Evolutionary conservation across 805 yeast genomes (phyloP).

Genomic region (Ogataea pilisensis): DNA sequence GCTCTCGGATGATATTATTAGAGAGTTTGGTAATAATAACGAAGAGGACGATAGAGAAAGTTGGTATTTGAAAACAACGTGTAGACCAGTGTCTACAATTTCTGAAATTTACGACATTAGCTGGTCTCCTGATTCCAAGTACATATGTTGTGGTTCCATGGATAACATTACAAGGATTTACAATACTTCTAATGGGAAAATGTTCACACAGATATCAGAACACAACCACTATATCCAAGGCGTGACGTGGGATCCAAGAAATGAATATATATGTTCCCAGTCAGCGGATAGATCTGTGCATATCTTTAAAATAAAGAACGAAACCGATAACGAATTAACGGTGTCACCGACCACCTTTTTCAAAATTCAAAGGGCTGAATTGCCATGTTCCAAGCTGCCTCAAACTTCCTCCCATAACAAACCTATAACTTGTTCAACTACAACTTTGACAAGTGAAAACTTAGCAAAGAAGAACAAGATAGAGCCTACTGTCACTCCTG

Average conservation of each 20-base stretch:
- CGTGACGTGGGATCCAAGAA: constrained; percentile 89
- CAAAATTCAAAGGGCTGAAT: constrained; percentile 54
- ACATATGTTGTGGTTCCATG: constrained; percentile 85
- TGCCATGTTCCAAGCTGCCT: constrained; percentile 35
- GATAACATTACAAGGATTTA: constrained; percentile 78
- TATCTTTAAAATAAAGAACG: constrained; percentile 48
- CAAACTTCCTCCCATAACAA: neutral
- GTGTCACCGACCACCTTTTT: constrained; percentile 40
- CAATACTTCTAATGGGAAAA: constrained; percentile 50
- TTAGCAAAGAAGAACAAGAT: constrained; percentile 13
- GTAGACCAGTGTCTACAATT: constrained; percentile 40
- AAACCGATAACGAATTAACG: constrained; percentile 23
- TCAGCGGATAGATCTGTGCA: constrained; percentile 84
- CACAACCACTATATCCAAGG: constrained; percentile 95
- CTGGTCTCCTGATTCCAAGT: constrained; percentile 86
- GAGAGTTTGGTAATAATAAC: constrained; percentile 54
- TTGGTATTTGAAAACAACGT: constrained; percentile 64
- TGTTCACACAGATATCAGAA: constrained; percentile 57
- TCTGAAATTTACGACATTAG: constrained; percentile 85
- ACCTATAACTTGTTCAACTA: constrained; percentile 5
- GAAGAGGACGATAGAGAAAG: constrained; percentile 60
- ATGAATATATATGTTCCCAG: constrained; percentile 76
- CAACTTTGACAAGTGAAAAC: constrained; percentile 21
- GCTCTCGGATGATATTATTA: constrained; percentile 46
- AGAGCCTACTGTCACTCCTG: constrained; percentile 6